These are phyloP conservation scores for Phialocephala subalpina DNA, from an alignment of 2,329 filamentous ascomycete genomes.

Conservation along the genomic window DNA sequence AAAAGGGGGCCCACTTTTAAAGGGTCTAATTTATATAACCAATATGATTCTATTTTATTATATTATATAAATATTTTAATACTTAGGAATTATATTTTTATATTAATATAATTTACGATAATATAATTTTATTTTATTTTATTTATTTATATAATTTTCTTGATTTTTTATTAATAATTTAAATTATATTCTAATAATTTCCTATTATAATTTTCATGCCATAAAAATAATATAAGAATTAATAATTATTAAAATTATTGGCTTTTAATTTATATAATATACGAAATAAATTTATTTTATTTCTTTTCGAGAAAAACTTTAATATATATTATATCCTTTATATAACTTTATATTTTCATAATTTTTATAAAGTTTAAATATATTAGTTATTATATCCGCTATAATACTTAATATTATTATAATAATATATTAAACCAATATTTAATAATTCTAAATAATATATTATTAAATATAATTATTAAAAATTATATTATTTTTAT, in stretches of 20 bases:
- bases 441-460: too few relatives aligned
- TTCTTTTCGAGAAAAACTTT: background rate
- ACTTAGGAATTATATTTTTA: background rate
- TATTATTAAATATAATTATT: too few relatives aligned
- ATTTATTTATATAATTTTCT: constrained; percentile 1
- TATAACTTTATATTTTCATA: too few relatives aligned
- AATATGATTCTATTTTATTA: background rate
- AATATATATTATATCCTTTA: background rate
- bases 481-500: too few relatives aligned
- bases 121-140: background rate
- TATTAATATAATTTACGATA: background rate
- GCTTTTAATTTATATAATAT: background rate
- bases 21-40: too few relatives aligned
- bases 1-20: too few relatives aligned
- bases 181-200: background rate
- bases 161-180: background rate
- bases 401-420: too few relatives aligned
- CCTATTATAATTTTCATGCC: background rate
- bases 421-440: too few relatives aligned
- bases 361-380: too few relatives aligned
- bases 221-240: background rate
- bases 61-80: too few relatives aligned
- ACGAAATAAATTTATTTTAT: background rate
- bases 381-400: too few relatives aligned
- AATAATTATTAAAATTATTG: too few relatives aligned